These are phyloP conservation scores for Venturia effusa DNA, from an alignment of 2,329 filamentous ascomycete species.

Conservation along the genomic window DNA sequence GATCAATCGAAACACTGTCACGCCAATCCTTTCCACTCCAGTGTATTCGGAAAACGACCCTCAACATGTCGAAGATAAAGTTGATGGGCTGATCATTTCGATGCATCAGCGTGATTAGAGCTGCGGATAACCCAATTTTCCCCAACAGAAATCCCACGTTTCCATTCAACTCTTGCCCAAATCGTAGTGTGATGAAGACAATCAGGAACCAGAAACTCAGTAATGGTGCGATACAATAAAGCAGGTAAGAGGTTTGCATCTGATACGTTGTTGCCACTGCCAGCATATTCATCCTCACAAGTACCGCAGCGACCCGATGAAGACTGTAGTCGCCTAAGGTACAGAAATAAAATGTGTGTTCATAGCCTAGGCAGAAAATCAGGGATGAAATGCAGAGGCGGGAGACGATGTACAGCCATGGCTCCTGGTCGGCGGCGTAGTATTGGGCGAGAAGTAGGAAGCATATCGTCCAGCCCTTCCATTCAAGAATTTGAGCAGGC, in stretches of 20 bases:
- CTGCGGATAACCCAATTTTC: conserved; percentile 7
- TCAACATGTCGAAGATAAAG: conserved; percentile 26
- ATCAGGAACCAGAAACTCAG: conserved; percentile 53
- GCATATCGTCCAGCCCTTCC: conserved; percentile 51
- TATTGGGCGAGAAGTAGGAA: conserved; percentile 44
- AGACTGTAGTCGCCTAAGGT: conserved; percentile 46
- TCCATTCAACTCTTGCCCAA: conserved; percentile 1
- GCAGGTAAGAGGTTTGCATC: conserved; percentile 44
- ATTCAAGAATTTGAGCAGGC: conserved; percentile 47
- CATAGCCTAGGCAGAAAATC: conserved; percentile 52
- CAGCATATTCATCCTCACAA: conserved; percentile 49
- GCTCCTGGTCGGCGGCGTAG: conserved; percentile 35
- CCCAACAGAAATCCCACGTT: neutral
- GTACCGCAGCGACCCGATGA: conserved; percentile 38
- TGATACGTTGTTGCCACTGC: conserved; percentile 42
- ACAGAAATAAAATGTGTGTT: conserved; percentile 50
- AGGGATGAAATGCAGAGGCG: conserved; percentile 43
- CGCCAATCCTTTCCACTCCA: conserved; percentile 41
- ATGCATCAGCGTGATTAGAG: neutral
- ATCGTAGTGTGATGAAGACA: conserved; percentile 35
- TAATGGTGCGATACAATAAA: conserved; percentile 50
- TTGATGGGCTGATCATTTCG: conserved; percentile 18
- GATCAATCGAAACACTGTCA: conserved; percentile 42
- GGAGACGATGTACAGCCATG: conserved; percentile 19
- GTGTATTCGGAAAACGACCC: conserved; percentile 34